phyloP scores from a whole-genome alignment of 2,329 filamentous ascomycete genomes.

The Phaeosphaeriaceae sp. region DNA sequence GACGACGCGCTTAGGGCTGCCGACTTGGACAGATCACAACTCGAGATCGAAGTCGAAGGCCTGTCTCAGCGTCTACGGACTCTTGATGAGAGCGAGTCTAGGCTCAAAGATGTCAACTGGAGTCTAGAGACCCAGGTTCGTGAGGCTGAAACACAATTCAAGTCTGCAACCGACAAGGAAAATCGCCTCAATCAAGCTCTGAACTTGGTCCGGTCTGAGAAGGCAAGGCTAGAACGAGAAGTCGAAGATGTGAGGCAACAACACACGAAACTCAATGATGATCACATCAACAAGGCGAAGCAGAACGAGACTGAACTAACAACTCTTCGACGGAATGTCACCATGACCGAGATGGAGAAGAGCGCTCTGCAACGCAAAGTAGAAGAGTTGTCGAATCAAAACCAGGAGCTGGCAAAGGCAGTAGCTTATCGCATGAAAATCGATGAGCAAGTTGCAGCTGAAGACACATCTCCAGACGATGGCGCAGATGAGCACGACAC shows the following conservation, averaged over 20 bases:
- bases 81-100: conserved; percentile 91
- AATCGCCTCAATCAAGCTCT: conserved; percentile 79
- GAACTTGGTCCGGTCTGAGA: conserved; percentile 73
- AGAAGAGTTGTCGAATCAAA: conserved; percentile 86
- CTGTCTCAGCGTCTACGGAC: conserved; percentile 80
- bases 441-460: conserved; percentile 65
- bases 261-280: conserved; percentile 80
- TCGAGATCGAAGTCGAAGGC: conserved; percentile 82
- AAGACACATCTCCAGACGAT: conserved; percentile 56
- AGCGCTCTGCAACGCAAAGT: conserved; percentile 81
- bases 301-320: conserved; percentile 89
- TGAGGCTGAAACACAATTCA: conserved; percentile 75
- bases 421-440: conserved; percentile 75
- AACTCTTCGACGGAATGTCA: conserved; percentile 79
- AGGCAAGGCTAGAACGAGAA: conserved; percentile 79
- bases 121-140: conserved; percentile 91
- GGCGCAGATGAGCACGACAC: conserved; percentile 63
- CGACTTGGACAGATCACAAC: conserved; percentile 74
- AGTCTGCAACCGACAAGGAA: conserved; percentile 80
- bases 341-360: conserved; percentile 78
- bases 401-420: conserved; percentile 86
- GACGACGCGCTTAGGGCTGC: conserved; percentile 82
- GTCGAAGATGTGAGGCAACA: conserved; percentile 86
- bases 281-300: conserved; percentile 77
- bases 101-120: conserved; percentile 99